Evolutionary conservation across 371 early-diverging fungal genomes (phyloP), one percentile per base, ranked within the genome.

Genomic region (Mucor plumbeus): DNA sequence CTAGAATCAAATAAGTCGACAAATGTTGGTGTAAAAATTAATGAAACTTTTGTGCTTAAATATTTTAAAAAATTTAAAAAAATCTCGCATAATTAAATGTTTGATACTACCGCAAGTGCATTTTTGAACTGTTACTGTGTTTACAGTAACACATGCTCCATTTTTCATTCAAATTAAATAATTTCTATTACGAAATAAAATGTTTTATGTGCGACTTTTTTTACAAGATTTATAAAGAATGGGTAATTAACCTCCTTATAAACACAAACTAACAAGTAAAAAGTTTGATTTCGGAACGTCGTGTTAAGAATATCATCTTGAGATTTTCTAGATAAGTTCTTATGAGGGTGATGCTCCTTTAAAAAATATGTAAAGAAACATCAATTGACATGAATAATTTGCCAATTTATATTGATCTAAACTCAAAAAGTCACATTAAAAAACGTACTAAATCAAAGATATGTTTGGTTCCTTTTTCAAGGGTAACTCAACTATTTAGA

Each of bases 281-380:
- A 50, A 50, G 19, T 50, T 50, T 50, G 50, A 50, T 50, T 26
- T 50, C 5, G 50, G 50, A 50, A 21, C 50, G 13, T 50, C 50
- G 21, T 50, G 50, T 50, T 50, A 50, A 50, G 50, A 3, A 50
- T 50, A 26, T 50, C 26, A 21, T 50, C 50, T 50, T 50, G 50
- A 26, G 26, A 44, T 44, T 15, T 50, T 10, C 21, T 11, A 50
- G 50, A 50, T 50, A 21, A 50, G 11, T 11, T 21, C 50, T 50
- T 50, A 50, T 50, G 50, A 50, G 50, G 50, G 17, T 38, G 50
- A 50, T 21, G 26, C 26, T 50, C 50, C 50, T 21, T 50, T 50
- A 21, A 44, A 44, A 44, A 44, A 50, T 50, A 50, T 50, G 50
- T 50, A 26, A 11, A 21, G 50, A 50, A 50, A 3, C 26, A 26